Evolutionary conservation across 2,329 filamentous ascomycete species (phyloP).

Genomic region (Hymenoscyphus repandus): DNA sequence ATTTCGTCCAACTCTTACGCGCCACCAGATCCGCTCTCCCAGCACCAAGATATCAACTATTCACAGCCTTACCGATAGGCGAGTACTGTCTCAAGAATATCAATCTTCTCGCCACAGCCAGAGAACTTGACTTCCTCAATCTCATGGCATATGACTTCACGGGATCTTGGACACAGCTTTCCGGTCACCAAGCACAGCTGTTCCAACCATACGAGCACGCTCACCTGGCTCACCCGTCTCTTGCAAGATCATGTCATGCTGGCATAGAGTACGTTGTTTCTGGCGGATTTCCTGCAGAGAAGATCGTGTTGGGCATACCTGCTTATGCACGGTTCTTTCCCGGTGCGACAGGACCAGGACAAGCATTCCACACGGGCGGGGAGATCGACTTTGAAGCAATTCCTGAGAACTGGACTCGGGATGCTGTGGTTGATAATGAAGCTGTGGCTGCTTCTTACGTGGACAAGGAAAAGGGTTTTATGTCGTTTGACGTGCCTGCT

Average conservation of each 20-base stretch:
- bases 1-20: not conserved
- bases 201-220: not conserved
- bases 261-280: not conserved
- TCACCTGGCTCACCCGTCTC: no score
- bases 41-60: not conserved
- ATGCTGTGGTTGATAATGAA: not conserved
- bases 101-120: not conserved
- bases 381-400: not conserved
- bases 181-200: slow-evolving; percentile 1
- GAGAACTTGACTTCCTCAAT: not conserved
- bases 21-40: not conserved
- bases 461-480: not conserved
- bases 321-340: not conserved
- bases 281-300: not conserved
- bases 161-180: not conserved
- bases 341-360: not conserved
- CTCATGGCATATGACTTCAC: slow-evolving; percentile 4
- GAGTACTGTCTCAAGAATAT: slow-evolving; percentile 1
- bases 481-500: not conserved
- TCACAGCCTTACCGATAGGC: not conserved
- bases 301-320: not conserved
- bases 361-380: not conserved
- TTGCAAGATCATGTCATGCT: not conserved
- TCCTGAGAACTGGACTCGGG: not conserved
- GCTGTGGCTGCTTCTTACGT: not conserved